Conservation (phyloP, 2,329 filamentous ascomycete species). For the Pseudogymnoascus sp. region DNA sequence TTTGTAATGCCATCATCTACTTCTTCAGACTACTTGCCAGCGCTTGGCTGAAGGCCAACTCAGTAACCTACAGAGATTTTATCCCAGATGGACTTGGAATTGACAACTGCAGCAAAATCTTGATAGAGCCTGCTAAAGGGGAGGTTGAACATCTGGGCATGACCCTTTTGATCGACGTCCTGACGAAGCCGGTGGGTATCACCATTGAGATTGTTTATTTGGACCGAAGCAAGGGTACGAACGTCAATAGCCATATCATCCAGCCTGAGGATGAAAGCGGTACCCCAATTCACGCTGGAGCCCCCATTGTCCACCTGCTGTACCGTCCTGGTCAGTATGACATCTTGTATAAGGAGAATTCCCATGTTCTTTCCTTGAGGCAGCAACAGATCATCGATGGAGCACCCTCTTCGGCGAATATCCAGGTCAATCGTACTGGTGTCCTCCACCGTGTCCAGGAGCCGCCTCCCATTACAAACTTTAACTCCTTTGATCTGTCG, state of each 20-base stretch:
- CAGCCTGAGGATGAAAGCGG: conserved; percentile 18
- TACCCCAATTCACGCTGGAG: conserved; percentile 12
- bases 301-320: conserved; percentile 40
- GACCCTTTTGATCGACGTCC: conserved; percentile 64
- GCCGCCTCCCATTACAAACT: conserved; percentile 14
- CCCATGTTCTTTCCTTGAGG: conserved; percentile 16
- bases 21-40: conserved; percentile 75
- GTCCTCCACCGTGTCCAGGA: conserved; percentile 31
- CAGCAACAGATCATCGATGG: conserved; percentile 14
- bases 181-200: conserved; percentile 71
- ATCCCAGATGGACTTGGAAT: conserved; percentile 40
- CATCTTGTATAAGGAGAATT: conserved; percentile 64
- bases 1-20: conserved; percentile 72
- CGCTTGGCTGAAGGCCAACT: conserved; percentile 72
- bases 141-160: conserved; percentile 93
- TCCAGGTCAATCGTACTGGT: conserved; percentile 48
- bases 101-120: conserved; percentile 47
- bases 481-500: too few species aligned
- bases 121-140: conserved; percentile 66
- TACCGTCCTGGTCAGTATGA: conserved; percentile 85
- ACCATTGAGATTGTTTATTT: conserved; percentile 85
- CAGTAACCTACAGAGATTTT: conserved; percentile 62
- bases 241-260: conserved; percentile 30
- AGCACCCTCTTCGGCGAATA: conserved; percentile 24
- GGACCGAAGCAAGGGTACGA: conserved; percentile 66